Percentiles rank a stretch among this genome's conserved stretches.
Conservation (phyloP, 495 filamentous ascomycete genomes). For the Podospora didyma region DNA sequence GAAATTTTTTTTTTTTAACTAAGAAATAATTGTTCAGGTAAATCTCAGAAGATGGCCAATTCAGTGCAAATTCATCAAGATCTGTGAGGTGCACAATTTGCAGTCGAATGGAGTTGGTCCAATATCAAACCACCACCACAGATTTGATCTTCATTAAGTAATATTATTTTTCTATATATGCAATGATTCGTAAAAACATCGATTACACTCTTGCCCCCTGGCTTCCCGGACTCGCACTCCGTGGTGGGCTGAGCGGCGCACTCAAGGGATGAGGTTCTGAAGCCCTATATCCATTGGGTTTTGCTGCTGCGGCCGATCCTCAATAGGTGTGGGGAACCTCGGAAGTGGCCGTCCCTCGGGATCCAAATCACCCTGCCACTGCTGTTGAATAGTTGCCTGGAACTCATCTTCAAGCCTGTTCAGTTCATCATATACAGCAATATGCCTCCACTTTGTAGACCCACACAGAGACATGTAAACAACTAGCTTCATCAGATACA, state of each 20-base stretch:
- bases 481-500: slow-evolving; percentile 13
- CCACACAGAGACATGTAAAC: slow-evolving; percentile 5
- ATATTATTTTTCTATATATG: no score
- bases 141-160: no score
- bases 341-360: background rate
- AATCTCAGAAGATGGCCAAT: no score
- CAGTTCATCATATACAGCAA: background rate
- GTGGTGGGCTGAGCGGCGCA: background rate
- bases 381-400: slow-evolving; percentile 1
- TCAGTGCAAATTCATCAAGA: no score
- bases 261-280: background rate
- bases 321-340: background rate
- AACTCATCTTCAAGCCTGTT: background rate
- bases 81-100: no score
- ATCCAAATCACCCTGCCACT: slow-evolving; percentile 1
- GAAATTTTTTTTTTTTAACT: no score
- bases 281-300: background rate
- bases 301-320: background rate
- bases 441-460: background rate
- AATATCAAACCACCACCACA: no score
- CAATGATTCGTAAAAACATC: no score
- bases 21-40: no score
- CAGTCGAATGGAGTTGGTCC: no score
- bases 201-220: no score
- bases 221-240: background rate